These are phyloP conservation scores for Hippophae rhamnoides DNA, from an alignment of 306 rosid species.

Conservation along the genomic window DNA sequence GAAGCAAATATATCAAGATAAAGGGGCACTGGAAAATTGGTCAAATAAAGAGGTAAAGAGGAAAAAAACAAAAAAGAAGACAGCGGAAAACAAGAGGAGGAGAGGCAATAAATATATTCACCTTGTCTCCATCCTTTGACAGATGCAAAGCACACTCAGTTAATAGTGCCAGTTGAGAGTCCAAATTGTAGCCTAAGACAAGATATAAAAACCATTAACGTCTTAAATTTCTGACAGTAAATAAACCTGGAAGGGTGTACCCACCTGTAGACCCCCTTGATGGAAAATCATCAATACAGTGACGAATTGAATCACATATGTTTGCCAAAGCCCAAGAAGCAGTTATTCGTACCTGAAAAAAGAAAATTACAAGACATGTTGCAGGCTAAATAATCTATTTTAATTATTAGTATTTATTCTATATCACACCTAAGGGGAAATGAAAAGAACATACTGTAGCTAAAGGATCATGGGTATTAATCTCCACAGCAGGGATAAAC, in stretches of 20 bases:
- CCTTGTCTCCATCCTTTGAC: conserved; percentile 91
- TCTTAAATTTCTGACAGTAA: neutral
- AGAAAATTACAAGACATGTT: conserved; percentile 9
- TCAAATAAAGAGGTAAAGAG: neutral
- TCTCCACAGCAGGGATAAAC: conserved; percentile 73
- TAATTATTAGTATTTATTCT: too few species aligned
- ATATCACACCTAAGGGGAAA: too few species aligned
- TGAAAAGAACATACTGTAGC: conserved; percentile 41
- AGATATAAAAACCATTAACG: conserved; percentile 2
- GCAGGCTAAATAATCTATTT: too few species aligned
- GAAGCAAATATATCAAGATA: too few species aligned
- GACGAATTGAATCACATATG: conserved; percentile 70
- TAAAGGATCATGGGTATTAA: conserved; percentile 54
- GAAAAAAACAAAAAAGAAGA: neutral
- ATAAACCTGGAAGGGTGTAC: conserved; percentile 17
- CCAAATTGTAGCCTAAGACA: conserved; percentile 33
- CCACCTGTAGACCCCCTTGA: conserved; percentile 41
- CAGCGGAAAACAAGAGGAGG: neutral
- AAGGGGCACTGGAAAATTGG: neutral
- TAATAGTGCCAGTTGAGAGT: conserved; percentile 41
- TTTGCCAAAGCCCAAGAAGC: conserved; percentile 99
- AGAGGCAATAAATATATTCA: conserved; percentile 8
- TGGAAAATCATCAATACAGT: conserved; percentile 34
- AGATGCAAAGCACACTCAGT: conserved; percentile 68
- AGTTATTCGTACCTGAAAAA: conserved; percentile 69